Evolutionary conservation across 1,139 yeast species (phyloP).

Genomic region (Barnettozyma hawaiiensis): DNA sequence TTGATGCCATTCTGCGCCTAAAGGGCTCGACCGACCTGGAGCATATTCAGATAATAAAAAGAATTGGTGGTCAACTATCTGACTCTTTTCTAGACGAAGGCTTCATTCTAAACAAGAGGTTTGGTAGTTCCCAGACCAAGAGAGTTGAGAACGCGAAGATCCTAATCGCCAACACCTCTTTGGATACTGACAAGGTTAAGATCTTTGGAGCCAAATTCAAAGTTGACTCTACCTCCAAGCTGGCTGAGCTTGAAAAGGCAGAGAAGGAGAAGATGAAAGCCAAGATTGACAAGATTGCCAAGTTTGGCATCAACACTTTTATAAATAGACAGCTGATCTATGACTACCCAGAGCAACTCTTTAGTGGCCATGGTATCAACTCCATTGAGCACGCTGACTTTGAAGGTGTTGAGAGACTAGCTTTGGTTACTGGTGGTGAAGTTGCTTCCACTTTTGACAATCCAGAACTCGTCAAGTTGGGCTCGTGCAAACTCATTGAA

Average conservation of each 20-base stretch:
- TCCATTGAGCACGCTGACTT: constrained; percentile 98
- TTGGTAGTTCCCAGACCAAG: constrained; percentile 94
- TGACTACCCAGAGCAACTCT: constrained; percentile 96
- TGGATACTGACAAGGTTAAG: constrained; percentile 97
- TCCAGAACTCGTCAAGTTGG: constrained; percentile 81
- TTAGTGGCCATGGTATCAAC: constrained; percentile 81
- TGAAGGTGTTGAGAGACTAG: constrained; percentile 95
- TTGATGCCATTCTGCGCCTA: constrained; percentile 86
- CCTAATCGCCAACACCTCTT: constrained; percentile 89
- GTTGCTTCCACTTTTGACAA: constrained; percentile 94
- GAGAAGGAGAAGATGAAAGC: constrained; percentile 89
- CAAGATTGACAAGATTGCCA: constrained; percentile 82
- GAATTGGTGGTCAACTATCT: constrained; percentile 84
- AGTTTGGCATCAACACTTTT: constrained; percentile 80
- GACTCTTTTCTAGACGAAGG: constrained; percentile 97
- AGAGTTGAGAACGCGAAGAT: constrained; percentile 77
- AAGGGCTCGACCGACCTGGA: constrained; percentile 94
- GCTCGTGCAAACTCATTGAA: constrained; percentile 85
- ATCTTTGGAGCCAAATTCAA: constrained; percentile 97
- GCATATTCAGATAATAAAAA: constrained; percentile 89
- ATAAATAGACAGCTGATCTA: constrained; percentile 94
- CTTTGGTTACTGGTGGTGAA: constrained; percentile 96
- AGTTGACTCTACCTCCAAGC: constrained; percentile 90
- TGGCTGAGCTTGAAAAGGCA: constrained; percentile 94
- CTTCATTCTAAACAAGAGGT: constrained; percentile 81